These are phyloP conservation scores for Vitis hybrid DNA, from an alignment of 177 flowering plant species.

Conservation along the genomic window DNA sequence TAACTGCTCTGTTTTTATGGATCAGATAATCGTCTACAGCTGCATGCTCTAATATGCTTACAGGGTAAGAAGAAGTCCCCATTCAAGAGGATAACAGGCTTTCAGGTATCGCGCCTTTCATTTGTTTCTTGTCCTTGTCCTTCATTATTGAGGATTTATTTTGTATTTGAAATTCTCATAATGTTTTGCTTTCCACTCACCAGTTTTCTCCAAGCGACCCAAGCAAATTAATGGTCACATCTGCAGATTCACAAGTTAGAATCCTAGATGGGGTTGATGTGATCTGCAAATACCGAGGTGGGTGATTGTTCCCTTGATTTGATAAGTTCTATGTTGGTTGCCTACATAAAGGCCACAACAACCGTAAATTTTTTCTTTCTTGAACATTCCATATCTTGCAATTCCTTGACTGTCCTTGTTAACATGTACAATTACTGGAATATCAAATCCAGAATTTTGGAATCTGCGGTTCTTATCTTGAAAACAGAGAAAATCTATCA, in stretches of 20 bases:
- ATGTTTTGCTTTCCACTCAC: conserved; percentile 23
- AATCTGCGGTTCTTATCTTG: not conserved
- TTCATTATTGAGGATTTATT: not conserved
- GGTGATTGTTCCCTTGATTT: not conserved
- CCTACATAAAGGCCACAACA: not conserved
- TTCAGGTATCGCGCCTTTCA: conserved; percentile 49
- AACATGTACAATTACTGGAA: not conserved
- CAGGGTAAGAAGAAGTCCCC: conserved; percentile 67
- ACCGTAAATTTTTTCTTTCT: not conserved
- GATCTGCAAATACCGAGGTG: conserved; percentile 13
- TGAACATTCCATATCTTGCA: not conserved
- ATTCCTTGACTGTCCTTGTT: not conserved
- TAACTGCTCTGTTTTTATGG: conserved; percentile 2
- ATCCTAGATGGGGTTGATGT: conserved; percentile 14
- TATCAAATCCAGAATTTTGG: not conserved
- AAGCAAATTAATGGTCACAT: conserved; percentile 63
- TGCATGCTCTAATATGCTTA: conserved; percentile 47
- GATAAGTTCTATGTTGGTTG: not conserved
- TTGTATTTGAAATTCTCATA: not conserved
- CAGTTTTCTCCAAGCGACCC: conserved; percentile 65
- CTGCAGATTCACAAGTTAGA: conserved; percentile 35
- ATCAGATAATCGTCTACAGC: conserved; percentile 57
- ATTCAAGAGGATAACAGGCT: conserved; percentile 69
- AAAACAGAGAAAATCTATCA: not conserved
- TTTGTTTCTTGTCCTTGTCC: not conserved